Base-by-base conservation (phyloP, 768 basidiomycete species). In the Mrakia gelida region DNA sequence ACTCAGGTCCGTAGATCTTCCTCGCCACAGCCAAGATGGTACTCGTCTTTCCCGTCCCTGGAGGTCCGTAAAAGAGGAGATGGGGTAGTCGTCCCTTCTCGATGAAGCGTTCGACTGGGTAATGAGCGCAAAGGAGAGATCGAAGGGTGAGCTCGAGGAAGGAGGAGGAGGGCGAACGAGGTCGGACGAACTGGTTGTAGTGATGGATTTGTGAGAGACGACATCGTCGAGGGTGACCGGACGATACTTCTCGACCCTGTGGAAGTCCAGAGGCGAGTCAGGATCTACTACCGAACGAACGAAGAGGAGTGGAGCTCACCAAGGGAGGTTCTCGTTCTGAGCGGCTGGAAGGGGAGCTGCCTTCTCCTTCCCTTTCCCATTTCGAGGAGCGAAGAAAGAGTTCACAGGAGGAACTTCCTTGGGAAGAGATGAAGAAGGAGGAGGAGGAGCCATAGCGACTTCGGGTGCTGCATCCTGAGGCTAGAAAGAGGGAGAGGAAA, bases 221-320 rank as follows among this genome's bases (percentile, higher is more conserved):
- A 99, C 94, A 81, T 98, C 97, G 81, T 92, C 91, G 76, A 99
- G 85, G 3, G 92, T 91, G 13, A 91, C 91, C 18, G 97, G 97
- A 75, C 97, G 86, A 85, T 98, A 98, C 85, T 98, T 98, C 85
- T 99, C 96, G 54, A 98, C 97, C 96, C 96, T 96, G 80, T 65
- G 54, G 59, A 32, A 59, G 34, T 3, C 16, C 26, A 7, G 52
- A 43, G 16, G 11, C 1, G 4, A 7, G 28, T 32, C 43, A 52
- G 56, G 7, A 3, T 11, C n/a, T 18, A 56, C 45, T 15, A 45
- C 23, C 10, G 71, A 52, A n/a, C 9, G 41, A 3, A 43, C 0
- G 11, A n/a, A 21, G 32, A 43, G 1, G 41, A 38, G 73, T 16
- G 10, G 23, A 62, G 41, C 54, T 56, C 56, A 73, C 73, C 73